Base-by-base conservation (phyloP, 1,139 yeast genomes). In the Magnusiomyces fungicola region DNA sequence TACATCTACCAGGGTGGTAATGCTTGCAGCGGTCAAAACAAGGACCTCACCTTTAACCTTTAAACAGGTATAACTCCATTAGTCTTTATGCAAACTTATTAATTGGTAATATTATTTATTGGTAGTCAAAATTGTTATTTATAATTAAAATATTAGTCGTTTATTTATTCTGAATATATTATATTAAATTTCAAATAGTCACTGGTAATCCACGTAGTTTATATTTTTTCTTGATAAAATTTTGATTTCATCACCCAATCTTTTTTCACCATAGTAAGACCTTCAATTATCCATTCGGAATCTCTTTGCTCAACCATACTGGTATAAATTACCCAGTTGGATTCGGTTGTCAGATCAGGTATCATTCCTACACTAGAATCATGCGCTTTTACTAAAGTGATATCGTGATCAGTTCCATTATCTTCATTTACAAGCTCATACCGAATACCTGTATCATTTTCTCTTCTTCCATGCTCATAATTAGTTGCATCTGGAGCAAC, bases 281-380 rank as follows among this genome's bases (percentile, higher is more conserved):
- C 51, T 27, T 45, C 48, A 7, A 49, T 16, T 14, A 47, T 25
- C 52, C 50, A 51, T 2, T 22, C 27, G 24, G 43, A 18, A 10
- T 41, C 32, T 14, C 34, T 41, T 24, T 37, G 22, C 38, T 51
- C 51, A 7, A 45, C 43, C 18, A 51, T 22, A 18, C 46, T 45
- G 19, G 50, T 44, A 33, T 47, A 51, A 23, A 51, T 48, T 18
- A 51, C 47, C 46, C 50, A 51, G 45, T 9, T 39, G 24, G 24
- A 46, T 45, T 24, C 39, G 32, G 42, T 30, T 6, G 23, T 10
- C 29, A 33, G 22, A 19, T 30, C 22, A 21, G 30, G 21, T 7
- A 14, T 18, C 21, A 18, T 22, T 24, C 42, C 47, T 3, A 44
- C 42, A 27, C 43, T 44, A 5, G 23, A 19, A 21, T 21, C 32